Evolutionary conservation across 140 eudicot species (phyloP).

Genomic region (Erigeron philadelphicus): DNA sequence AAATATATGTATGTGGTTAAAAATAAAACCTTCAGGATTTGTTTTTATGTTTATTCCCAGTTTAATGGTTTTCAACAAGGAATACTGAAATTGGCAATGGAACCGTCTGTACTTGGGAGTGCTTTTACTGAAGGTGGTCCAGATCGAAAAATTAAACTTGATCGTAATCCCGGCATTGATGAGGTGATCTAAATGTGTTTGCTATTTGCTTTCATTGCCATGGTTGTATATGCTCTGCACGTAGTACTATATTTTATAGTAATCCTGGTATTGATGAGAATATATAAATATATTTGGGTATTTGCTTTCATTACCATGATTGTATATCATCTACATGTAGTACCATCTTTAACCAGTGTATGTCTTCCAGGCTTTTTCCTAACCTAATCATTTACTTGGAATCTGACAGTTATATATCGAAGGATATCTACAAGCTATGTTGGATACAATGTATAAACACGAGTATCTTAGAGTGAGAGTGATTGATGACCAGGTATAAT

Average conservation of each 20-base stretch:
- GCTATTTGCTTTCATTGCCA: neutral
- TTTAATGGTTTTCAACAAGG: slow-evolving; percentile 90
- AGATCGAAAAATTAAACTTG: slow-evolving; percentile 87
- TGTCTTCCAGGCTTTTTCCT: neutral
- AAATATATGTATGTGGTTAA: neutral
- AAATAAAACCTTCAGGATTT: slow-evolving; percentile 12
- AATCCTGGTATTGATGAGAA: slow-evolving; percentile 96
- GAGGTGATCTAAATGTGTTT: slow-evolving; percentile 46
- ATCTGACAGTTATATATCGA: slow-evolving; percentile 77
- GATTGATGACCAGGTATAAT: slow-evolving; percentile 78
- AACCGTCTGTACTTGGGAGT: slow-evolving; percentile 77
- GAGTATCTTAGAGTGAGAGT: slow-evolving; percentile 95
- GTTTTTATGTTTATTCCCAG: slow-evolving; percentile 30
- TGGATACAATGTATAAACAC: slow-evolving; percentile 88
- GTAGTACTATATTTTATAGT: slow-evolving; percentile 24
- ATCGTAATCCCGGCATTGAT: slow-evolving; percentile 87
- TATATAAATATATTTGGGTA: neutral
- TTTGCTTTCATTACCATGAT: neutral
- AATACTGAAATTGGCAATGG: slow-evolving; percentile 88
- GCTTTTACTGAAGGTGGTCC: slow-evolving; percentile 98
- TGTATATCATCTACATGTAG: neutral
- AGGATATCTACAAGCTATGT: slow-evolving; percentile 96
- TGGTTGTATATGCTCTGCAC: neutral
- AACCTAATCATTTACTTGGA: slow-evolving; percentile 8
- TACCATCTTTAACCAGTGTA: neutral